Conservation (phyloP, 2,329 filamentous ascomycete genomes). For the Xylaria arbuscula region DNA sequence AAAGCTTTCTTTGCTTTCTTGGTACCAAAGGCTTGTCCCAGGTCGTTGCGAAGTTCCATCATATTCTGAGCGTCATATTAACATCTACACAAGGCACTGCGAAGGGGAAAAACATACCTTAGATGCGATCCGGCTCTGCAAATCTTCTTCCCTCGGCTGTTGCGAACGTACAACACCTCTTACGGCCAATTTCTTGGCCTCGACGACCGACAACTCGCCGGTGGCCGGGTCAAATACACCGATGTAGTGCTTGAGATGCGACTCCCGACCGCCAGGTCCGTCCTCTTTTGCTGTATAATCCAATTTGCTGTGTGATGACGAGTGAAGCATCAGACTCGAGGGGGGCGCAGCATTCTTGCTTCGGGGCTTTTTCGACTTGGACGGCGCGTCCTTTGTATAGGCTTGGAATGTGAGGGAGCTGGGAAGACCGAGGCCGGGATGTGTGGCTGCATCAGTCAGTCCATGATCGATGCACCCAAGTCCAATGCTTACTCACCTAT, state of each 20-base stretch:
- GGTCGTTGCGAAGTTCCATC: slow-evolving; percentile 71
- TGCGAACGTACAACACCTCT: slow-evolving; percentile 67
- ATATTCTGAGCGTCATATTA: slow-evolving; percentile 59
- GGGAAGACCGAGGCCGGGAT: slow-evolving; percentile 55
- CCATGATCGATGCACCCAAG: slow-evolving; percentile 34
- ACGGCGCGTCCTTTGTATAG: slow-evolving; percentile 57
- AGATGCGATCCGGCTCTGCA: slow-evolving; percentile 52
- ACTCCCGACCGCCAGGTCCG: slow-evolving; percentile 53
- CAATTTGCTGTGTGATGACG: slow-evolving; percentile 65
- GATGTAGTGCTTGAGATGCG: slow-evolving; percentile 70
- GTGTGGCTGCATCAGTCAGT: slow-evolving; percentile 53
- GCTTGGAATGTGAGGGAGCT: slow-evolving; percentile 58
- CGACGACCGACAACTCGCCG: slow-evolving; percentile 68
- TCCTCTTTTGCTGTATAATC: slow-evolving; percentile 71
- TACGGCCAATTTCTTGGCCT: slow-evolving; percentile 73
- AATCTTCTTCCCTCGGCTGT: slow-evolving; percentile 61
- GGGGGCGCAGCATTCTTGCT: slow-evolving; percentile 54
- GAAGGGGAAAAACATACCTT: slow-evolving; percentile 48
- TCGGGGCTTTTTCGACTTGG: slow-evolving; percentile 50
- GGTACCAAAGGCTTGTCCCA: slow-evolving; percentile 84
- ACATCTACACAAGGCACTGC: slow-evolving; percentile 20
- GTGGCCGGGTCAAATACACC: slow-evolving; percentile 72
- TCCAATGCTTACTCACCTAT: slow-evolving; percentile 57
- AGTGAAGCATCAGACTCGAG: slow-evolving; percentile 67
- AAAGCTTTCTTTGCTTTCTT: slow-evolving; percentile 87